A percentile compares a stretch with the other conserved stretches of the same genome.
Evolutionary conservation across 202 grass and related monocot genomes (phyloP).

Genomic region (Bolboschoenoplectus hybrid): DNA sequence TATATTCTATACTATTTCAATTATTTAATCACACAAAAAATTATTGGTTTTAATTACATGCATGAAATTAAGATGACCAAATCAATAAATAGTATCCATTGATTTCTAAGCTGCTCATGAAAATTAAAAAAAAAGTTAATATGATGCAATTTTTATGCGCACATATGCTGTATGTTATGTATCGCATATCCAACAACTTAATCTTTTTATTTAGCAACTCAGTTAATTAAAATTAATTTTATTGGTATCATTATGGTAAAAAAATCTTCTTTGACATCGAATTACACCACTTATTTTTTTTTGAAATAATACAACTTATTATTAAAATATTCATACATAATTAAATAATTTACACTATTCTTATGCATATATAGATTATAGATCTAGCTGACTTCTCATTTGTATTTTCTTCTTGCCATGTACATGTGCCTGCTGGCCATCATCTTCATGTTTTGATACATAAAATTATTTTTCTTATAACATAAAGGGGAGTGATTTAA

Average conservation of each 20-base stretch:
- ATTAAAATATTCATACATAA: not conserved
- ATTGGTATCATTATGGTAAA: not conserved
- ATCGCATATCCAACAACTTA: not conserved
- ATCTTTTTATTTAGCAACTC: not conserved
- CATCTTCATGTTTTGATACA: not conserved
- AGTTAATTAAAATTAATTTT: not conserved
- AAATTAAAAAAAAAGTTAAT: not conserved
- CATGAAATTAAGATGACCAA: not conserved
- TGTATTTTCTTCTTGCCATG: not conserved
- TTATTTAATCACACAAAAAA: not conserved
- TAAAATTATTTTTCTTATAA: constrained; percentile 4
- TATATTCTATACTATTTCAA: not conserved
- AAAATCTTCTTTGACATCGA: not conserved
- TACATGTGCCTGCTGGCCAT: constrained; percentile 5
- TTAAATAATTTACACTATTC: not conserved
- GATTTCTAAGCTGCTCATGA: not conserved
- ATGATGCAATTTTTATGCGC: not conserved
- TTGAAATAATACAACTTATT: no score
- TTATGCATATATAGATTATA: not conserved
- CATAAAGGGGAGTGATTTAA: not conserved
- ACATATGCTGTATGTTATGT: not conserved
- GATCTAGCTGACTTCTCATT: not conserved
- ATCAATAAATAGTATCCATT: not conserved
- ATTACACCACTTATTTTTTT: not conserved
- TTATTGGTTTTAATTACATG: not conserved